Percentiles rank a stretch among this genome's conserved stretches.
phyloP scores from a whole-genome alignment of 2,329 filamentous ascomycete species.

The Epichloe elymi region DNA sequence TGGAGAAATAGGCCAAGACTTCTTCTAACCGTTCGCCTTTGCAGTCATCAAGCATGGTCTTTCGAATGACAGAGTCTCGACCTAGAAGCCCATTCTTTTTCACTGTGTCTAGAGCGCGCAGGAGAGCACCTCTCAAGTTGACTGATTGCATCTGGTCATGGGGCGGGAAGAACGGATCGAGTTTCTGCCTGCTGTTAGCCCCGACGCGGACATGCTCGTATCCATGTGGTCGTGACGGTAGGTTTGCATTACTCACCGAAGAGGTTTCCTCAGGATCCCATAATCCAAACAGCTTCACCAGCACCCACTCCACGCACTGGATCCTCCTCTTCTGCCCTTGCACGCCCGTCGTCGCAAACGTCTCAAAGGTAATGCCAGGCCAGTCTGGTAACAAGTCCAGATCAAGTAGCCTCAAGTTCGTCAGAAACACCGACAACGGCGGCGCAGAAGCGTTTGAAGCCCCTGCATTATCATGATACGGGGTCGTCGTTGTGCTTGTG shows the following conservation, averaged over 20 bases:
- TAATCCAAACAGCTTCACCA: slow-evolving; percentile 75
- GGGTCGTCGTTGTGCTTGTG: neutral
- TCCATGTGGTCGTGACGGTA: neutral
- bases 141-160: slow-evolving; percentile 81
- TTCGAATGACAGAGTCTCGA: slow-evolving; percentile 67
- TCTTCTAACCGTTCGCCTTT: slow-evolving; percentile 85
- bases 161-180: slow-evolving; percentile 82
- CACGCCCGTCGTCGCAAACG: slow-evolving; percentile 53
- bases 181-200: slow-evolving; percentile 44
- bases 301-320: slow-evolving; percentile 72
- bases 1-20: slow-evolving; percentile 71
- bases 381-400: slow-evolving; percentile 66
- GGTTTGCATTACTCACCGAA: slow-evolving; percentile 38
- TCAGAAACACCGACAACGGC: slow-evolving; percentile 47
- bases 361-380: slow-evolving; percentile 58
- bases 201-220: neutral
- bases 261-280: slow-evolving; percentile 69
- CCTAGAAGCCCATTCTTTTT: slow-evolving; percentile 81
- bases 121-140: slow-evolving; percentile 74
- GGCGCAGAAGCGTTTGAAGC: slow-evolving; percentile 5
- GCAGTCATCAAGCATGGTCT: slow-evolving; percentile 95
- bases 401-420: slow-evolving; percentile 71
- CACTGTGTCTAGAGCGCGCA: slow-evolving; percentile 66
- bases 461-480: neutral
- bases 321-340: slow-evolving; percentile 74